Evolutionary conservation across 2,329 filamentous ascomycete genomes (phyloP).

Genomic region (Epicoccum nigrum): DNA sequence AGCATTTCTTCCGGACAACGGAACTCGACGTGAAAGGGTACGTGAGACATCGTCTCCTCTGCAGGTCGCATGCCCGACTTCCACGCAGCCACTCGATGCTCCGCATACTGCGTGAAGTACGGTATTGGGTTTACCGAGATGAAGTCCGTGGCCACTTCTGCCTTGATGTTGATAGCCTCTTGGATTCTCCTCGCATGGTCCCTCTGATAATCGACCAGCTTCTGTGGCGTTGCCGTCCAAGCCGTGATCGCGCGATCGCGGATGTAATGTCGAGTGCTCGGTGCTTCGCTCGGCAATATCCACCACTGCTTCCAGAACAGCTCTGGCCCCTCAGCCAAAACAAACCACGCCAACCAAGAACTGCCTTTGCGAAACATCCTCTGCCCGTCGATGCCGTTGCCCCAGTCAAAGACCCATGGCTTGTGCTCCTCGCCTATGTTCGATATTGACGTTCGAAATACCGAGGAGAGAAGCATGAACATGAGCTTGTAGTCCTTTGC

Average conservation of each 20-base stretch:
- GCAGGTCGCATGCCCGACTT: slow-evolving; percentile 16
- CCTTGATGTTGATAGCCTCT: slow-evolving; percentile 29
- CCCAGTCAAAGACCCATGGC: slow-evolving; percentile 39
- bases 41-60: slow-evolving; percentile 27
- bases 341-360: slow-evolving; percentile 43
- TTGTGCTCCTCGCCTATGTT: slow-evolving; percentile 33
- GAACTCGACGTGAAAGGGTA: slow-evolving; percentile 40
- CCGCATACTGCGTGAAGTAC: slow-evolving; percentile 34
- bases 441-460: slow-evolving; percentile 34
- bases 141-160: slow-evolving; percentile 16
- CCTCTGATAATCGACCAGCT: slow-evolving; percentile 28
- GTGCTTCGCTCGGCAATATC: slow-evolving; percentile 17
- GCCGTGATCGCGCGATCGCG: slow-evolving; percentile 33
- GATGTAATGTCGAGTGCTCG: slow-evolving; percentile 33
- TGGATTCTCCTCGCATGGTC: slow-evolving; percentile 28
- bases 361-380: slow-evolving; percentile 33
- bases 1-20: slow-evolving; percentile 35
- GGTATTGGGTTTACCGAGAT: slow-evolving; percentile 24
- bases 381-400: slow-evolving; percentile 33
- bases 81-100: slow-evolving; percentile 18
- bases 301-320: slow-evolving; percentile 45
- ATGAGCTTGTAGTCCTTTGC: slow-evolving; percentile 40
- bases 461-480: slow-evolving; percentile 38
- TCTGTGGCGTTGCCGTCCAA: slow-evolving; percentile 25
- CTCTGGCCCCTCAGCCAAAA: slow-evolving; percentile 37